Conservation (phyloP, 805 yeast genomes). For the Hemisphaericaspora nanyangensis region DNA sequence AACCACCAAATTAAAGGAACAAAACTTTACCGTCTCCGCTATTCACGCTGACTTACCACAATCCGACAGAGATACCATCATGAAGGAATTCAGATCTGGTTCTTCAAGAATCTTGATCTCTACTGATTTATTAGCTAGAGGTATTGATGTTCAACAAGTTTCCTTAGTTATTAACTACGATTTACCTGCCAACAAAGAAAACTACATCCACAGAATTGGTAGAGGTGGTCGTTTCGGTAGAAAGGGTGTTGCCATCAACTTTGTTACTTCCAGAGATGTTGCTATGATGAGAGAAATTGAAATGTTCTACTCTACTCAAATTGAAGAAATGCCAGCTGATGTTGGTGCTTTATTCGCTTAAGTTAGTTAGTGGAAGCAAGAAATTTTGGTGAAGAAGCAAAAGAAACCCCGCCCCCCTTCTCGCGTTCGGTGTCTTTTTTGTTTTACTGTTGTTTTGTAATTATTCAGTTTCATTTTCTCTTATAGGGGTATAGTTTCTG, state of each 20-base stretch:
- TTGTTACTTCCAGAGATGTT: constrained; percentile 78
- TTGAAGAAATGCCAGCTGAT: constrained; percentile 88
- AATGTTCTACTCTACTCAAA: constrained; percentile 82
- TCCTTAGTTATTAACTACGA: constrained; percentile 94
- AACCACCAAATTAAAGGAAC: constrained; percentile 65
- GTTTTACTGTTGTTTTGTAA: too few species aligned
- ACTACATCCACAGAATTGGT: constrained; percentile 96
- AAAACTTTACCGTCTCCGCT: constrained; percentile 87
- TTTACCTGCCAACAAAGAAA: constrained; percentile 84
- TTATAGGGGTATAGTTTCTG: too few species aligned
- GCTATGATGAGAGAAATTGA: constrained; percentile 80
- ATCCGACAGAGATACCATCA: constrained; percentile 85
- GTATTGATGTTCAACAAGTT: constrained; percentile 97
- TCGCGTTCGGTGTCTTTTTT: too few species aligned
- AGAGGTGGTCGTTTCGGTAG: constrained; percentile 98
- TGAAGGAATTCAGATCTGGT: constrained; percentile 95
- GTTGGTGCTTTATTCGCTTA: constrained; percentile 49
- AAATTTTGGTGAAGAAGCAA: too few species aligned
- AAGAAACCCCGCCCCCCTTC: too few species aligned
- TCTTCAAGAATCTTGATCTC: constrained; percentile 88
- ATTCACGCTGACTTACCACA: constrained; percentile 97
- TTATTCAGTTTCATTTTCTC: too few species aligned
- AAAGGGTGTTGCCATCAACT: constrained; percentile 96
- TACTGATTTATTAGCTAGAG: constrained; percentile 96
- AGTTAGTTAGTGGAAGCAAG: too few species aligned